These are phyloP conservation scores for Lotmaria passim DNA, from an alignment of 208 protist genomes.

Conservation along the genomic window DNA sequence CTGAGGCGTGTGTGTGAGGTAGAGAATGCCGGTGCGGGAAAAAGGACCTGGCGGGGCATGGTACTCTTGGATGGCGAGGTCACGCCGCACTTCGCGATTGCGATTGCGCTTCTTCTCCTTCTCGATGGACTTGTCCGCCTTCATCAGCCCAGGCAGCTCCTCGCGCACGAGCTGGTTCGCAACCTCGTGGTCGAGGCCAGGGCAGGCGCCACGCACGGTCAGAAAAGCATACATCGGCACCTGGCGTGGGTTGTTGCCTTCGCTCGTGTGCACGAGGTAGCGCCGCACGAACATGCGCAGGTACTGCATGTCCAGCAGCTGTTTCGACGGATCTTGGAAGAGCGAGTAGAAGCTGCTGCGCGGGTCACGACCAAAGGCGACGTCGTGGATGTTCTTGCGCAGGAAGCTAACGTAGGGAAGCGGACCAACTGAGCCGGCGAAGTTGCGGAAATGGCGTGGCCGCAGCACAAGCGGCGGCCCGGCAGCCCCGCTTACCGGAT, in stretches of 20 bases:
- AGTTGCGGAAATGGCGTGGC: background rate
- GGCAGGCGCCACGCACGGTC: slow-evolving; percentile 51
- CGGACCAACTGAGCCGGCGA: slow-evolving; percentile 41
- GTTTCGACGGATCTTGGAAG: slow-evolving; percentile 53
- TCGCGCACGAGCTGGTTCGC: slow-evolving; percentile 49
- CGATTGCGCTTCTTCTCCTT: slow-evolving; percentile 39
- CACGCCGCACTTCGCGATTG: slow-evolving; percentile 6
- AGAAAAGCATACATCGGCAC: slow-evolving; percentile 72
- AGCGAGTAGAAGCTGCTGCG: slow-evolving; percentile 60
- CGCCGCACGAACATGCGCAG: slow-evolving; percentile 84
- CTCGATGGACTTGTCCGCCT: slow-evolving; percentile 53
- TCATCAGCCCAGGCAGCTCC: slow-evolving; percentile 66
- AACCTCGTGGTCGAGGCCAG: slow-evolving; percentile 57
- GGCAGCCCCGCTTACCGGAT: background rate
- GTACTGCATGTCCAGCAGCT: slow-evolving; percentile 75
- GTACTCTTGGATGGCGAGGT: slow-evolving; percentile 34
- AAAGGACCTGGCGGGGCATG: slow-evolving; percentile 50
- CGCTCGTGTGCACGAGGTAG: slow-evolving; percentile 79
- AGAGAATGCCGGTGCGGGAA: slow-evolving; percentile 61
- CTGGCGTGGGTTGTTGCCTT: slow-evolving; percentile 76
- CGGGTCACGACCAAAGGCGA: slow-evolving; percentile 67
- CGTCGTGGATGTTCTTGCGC: too few species aligned
- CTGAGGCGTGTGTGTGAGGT: slow-evolving; percentile 57
- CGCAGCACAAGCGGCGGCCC: background rate
- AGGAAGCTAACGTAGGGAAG: too few species aligned